Conservation (phyloP, 2,329 filamentous ascomycete species). For the Zasmidium citrigriseum region DNA sequence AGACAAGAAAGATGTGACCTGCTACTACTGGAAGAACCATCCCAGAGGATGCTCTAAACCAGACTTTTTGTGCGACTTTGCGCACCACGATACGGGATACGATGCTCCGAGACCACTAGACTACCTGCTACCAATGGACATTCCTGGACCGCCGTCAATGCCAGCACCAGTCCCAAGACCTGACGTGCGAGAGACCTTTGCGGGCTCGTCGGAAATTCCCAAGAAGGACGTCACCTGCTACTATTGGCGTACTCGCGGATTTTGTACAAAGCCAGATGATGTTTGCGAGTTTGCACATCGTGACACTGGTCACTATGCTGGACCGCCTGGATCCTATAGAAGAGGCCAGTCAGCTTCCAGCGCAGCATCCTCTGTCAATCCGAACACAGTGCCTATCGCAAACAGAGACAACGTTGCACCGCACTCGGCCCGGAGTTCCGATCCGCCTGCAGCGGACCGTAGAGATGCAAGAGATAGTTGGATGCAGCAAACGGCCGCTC, state of each 20-base stretch:
- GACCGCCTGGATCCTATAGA: constrained; percentile 5
- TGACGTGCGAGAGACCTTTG: neutral
- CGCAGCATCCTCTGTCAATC: neutral
- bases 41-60: neutral
- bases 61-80: too few relatives aligned
- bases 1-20: neutral
- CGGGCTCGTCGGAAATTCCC: neutral
- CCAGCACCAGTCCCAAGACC: neutral
- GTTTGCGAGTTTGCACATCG: constrained; percentile 28
- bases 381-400: neutral
- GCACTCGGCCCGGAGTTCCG: neutral
- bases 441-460: neutral
- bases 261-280: constrained; percentile 16
- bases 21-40: constrained; percentile 7
- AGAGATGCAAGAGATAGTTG: neutral
- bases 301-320: constrained; percentile 18
- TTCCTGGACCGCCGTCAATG: neutral
- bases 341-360: neutral
- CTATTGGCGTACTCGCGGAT: constrained; percentile 11
- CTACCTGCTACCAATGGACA: neutral
- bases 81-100: neutral
- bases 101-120: neutral
- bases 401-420: neutral
- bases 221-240: constrained; percentile 16
- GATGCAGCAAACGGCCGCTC: neutral